These are phyloP conservation scores for Mucor piriformis DNA, from an alignment of 371 early-diverging fungal genomes.

Conservation along the genomic window DNA sequence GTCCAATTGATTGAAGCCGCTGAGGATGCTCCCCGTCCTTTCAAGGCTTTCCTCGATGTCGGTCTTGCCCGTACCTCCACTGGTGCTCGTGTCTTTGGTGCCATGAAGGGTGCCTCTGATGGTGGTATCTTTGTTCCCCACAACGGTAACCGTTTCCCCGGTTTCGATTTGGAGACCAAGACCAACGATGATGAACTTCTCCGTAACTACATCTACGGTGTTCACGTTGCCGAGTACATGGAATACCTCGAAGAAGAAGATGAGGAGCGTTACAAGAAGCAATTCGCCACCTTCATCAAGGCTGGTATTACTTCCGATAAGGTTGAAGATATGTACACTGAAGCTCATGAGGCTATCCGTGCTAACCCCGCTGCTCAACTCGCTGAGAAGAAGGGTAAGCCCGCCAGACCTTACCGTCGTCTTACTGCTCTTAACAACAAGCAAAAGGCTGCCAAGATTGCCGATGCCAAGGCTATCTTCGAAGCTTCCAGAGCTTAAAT, in stretches of 20 bases:
- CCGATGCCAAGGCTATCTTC: conserved; percentile 91
- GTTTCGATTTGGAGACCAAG: conserved; percentile 92
- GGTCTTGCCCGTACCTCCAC: conserved; percentile 99
- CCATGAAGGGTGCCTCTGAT: conserved; percentile 99
- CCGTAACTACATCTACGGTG: conserved; percentile 98
- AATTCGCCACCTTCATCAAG: conserved; percentile 97
- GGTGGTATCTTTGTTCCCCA: conserved; percentile 99
- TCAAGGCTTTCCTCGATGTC: conserved; percentile 99
- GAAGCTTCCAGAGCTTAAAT: conserved; percentile 22
- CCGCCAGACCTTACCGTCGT: conserved; percentile 68
- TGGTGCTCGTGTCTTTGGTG: conserved; percentile 99
- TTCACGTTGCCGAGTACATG: conserved; percentile 99
- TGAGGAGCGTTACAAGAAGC: conserved; percentile 97
- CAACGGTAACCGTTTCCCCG: conserved; percentile 98
- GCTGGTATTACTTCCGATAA: conserved; percentile 90
- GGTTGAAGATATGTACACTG: conserved; percentile 95
- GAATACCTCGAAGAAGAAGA: conserved; percentile 97
- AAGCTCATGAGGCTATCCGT: conserved; percentile 96
- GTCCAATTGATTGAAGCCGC: conserved; percentile 88
- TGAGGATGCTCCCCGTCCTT: conserved; percentile 96
- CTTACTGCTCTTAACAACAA: conserved; percentile 73
- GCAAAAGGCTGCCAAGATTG: conserved; percentile 87
- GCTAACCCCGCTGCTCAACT: conserved; percentile 79
- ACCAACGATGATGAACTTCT: conserved; percentile 95
- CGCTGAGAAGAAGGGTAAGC: conserved; percentile 73